Conservation (phyloP, 257 asterid species). For the Ehretia macrophylla region DNA sequence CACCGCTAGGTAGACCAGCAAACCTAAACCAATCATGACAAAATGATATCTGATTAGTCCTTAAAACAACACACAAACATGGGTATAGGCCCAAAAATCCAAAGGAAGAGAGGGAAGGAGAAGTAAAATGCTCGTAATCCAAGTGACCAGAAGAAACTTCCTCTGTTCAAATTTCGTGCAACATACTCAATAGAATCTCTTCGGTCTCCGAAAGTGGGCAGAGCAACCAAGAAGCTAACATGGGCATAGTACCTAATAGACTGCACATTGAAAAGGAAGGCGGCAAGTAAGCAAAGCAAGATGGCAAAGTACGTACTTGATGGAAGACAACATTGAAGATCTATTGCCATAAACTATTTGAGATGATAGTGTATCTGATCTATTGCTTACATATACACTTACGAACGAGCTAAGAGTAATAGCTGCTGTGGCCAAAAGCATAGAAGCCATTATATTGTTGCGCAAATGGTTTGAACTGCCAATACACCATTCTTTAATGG, state of each 20-base stretch:
- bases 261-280: constrained; percentile 71
- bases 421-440: constrained; percentile 78
- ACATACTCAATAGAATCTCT: constrained; percentile 63
- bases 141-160: constrained; percentile 77
- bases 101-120: constrained; percentile 74
- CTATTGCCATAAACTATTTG: constrained; percentile 40
- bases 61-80: constrained; percentile 64
- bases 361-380: constrained; percentile 40
- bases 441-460: constrained; percentile 94
- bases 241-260: constrained; percentile 79
- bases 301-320: constrained; percentile 65
- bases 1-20: too few relatives aligned
- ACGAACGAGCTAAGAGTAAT: constrained; percentile 80
- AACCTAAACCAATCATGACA: too few relatives aligned
- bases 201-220: constrained; percentile 47
- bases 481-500: constrained; percentile 74
- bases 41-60: too few relatives aligned
- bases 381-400: constrained; percentile 65
- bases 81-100: constrained; percentile 79
- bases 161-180: constrained; percentile 57
- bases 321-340: constrained; percentile 39
- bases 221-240: constrained; percentile 66
- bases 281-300: constrained; percentile 71
- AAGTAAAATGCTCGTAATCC: constrained; percentile 74
- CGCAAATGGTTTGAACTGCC: constrained; percentile 80